A percentile compares a stretch with the other conserved stretches of the same genome.
Evolutionary conservation across 768 basidiomycete species (phyloP).

Genomic region (Xanthoconium stramineum): DNA sequence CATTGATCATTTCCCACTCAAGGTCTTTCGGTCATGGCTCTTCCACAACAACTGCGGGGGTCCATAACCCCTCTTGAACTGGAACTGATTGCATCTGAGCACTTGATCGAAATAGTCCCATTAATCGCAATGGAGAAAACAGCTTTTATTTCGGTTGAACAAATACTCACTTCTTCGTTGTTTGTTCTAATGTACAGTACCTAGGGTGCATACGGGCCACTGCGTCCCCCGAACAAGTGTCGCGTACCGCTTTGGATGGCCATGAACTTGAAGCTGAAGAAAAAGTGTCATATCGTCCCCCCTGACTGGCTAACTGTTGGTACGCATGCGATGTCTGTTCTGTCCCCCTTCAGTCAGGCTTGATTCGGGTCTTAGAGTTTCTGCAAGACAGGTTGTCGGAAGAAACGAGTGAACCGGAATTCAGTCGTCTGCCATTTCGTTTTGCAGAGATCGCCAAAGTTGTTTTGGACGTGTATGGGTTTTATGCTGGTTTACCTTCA

Average conservation of each 20-base stretch:
- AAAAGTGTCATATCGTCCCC: slow-evolving; percentile 89
- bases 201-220: slow-evolving; percentile 91
- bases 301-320: slow-evolving; percentile 89
- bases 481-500: not conserved
- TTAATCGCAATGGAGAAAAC: slow-evolving; percentile 88
- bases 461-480: slow-evolving; percentile 84
- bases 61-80: slow-evolving; percentile 83
- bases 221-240: slow-evolving; percentile 81
- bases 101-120: slow-evolving; percentile 82
- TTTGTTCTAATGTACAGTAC: slow-evolving; percentile 5
- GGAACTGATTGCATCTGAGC: slow-evolving; percentile 83
- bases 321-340: slow-evolving; percentile 35
- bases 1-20: too few relatives aligned
- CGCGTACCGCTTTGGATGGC: slow-evolving; percentile 97
- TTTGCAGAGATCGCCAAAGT: slow-evolving; percentile 91
- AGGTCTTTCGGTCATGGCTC: slow-evolving; percentile 47
- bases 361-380: slow-evolving; percentile 52
- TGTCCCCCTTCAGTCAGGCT: not conserved
- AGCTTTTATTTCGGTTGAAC: slow-evolving; percentile 80
- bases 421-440: slow-evolving; percentile 80
- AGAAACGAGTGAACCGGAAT: slow-evolving; percentile 71
- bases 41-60: slow-evolving; percentile 65
- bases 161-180: slow-evolving; percentile 11
- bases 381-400: slow-evolving; percentile 69
- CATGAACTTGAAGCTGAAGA: slow-evolving; percentile 87